Evolutionary conservation across 306 rosid species (phyloP), one percentile per base, ranked within the genome.

Genomic region (Gastrolobium bilobum): DNA sequence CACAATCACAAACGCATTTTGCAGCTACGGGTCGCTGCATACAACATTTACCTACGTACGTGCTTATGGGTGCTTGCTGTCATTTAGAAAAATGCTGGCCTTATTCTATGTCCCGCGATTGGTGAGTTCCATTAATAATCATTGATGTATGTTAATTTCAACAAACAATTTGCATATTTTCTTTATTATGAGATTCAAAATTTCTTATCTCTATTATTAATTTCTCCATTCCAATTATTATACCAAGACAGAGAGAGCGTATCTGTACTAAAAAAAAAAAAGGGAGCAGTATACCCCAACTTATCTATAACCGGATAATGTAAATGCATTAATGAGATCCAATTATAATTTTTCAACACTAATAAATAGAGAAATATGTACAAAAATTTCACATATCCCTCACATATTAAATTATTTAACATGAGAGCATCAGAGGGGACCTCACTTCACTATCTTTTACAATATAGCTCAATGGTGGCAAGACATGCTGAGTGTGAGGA

Each of bases 21-120:
- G 65, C 59, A 66, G 51, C 33, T 65, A 38, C 58, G 4, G 39
- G 3, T 67, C 20, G 79, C 79, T 78, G 86, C 79, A 64, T 52
- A 52, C 68, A 48, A 50, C 34, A 68, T 57, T 7, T 69, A 37
- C 3, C 35, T 53, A 44, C 31, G 33, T 53, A 44, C 31, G 33
- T 60, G 38, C 67, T 47, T 37, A 11, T 64, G 38, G 63, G 68
- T 56, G 68, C 1, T 20, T 56, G 68, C 62, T 76, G 7, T 76
- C 47, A 50, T 26, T 31, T 43, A 35, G 10, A 53, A 11, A 33
- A 52, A 62, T 76, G 1, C 54, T 57, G 63, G 42, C 37, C 65
- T 46, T 46, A 48, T 31, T n/a, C 34, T 30, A 14, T 62, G 40
- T 30, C 7, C n/a, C 9, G 2, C 35, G 0, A 13, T 70, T 60